Evolutionary conservation across 2,329 filamentous ascomycete species (phyloP).

Genomic region (Penicillium sp.): DNA sequence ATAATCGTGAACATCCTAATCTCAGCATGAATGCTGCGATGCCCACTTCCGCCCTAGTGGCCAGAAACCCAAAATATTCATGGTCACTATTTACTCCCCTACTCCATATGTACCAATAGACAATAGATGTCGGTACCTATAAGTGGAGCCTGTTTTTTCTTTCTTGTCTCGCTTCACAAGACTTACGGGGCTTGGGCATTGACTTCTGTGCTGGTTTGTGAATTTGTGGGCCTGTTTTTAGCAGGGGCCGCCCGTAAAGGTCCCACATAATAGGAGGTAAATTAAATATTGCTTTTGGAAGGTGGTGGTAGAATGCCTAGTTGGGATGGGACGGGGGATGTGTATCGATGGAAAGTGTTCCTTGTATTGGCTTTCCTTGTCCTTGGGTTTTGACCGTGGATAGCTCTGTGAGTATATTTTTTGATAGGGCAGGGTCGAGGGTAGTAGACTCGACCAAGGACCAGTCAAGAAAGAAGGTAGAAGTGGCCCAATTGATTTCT

Average conservation of each 20-base stretch:
- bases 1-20: constrained; percentile 7
- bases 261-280: too few species aligned
- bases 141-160: not conserved
- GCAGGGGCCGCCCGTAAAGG: not conserved
- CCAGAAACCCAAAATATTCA: not conserved
- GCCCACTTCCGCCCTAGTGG: not conserved
- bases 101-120: not conserved
- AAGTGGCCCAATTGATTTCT: not conserved
- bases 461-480: not conserved
- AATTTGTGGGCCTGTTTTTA: not conserved
- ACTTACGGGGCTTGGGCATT: not conserved
- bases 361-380: not conserved
- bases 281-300: too few species aligned
- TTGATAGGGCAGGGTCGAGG: not conserved
- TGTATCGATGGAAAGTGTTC: not conserved
- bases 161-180: not conserved
- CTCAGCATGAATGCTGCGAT: not conserved
- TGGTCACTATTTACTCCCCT: not conserved
- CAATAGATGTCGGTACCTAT: not conserved
- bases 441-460: not conserved
- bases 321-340: not conserved
- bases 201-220: not conserved
- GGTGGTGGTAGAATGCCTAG: not conserved
- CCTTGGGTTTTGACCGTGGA: not conserved
- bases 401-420: not conserved